Evolutionary conservation across 305 asterid species (phyloP).

Genomic region (Fraxinus latifolia): DNA sequence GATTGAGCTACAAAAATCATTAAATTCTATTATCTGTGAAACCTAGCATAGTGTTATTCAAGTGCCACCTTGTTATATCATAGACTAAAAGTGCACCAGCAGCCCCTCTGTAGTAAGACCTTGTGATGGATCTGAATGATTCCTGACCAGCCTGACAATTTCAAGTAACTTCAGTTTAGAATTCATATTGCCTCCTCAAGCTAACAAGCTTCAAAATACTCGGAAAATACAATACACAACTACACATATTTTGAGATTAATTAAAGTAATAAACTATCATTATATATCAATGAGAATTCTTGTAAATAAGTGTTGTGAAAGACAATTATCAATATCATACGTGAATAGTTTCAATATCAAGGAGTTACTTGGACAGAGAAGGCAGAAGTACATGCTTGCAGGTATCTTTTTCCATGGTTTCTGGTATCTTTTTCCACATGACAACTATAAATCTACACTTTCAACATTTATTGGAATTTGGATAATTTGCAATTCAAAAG

Average conservation of each 20-base stretch:
- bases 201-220: background rate
- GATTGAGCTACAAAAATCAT: constrained; percentile 8
- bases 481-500: background rate
- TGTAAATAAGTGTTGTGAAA: background rate
- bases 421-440: background rate
- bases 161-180: constrained; percentile 4
- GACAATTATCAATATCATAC: background rate
- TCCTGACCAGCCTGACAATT: constrained; percentile 60
- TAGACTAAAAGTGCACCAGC: constrained; percentile 69
- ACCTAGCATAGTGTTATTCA: background rate
- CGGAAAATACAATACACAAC: background rate
- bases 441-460: background rate
- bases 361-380: background rate
- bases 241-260: constrained; percentile 7
- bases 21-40: constrained; percentile 13
- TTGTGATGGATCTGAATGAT: constrained; percentile 64
- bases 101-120: constrained; percentile 67
- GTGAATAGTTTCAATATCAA: background rate
- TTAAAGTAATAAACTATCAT: background rate
- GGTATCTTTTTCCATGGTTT: constrained; percentile 3
- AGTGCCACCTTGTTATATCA: constrained; percentile 53
- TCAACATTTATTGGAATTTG: background rate
- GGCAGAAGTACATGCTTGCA: constrained; percentile 1
- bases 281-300: constrained; percentile 5
- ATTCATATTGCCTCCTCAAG: background rate